Evolutionary conservation across 768 basidiomycete genomes (phyloP).

Genomic region (Termitomyces eurrhizus): DNA sequence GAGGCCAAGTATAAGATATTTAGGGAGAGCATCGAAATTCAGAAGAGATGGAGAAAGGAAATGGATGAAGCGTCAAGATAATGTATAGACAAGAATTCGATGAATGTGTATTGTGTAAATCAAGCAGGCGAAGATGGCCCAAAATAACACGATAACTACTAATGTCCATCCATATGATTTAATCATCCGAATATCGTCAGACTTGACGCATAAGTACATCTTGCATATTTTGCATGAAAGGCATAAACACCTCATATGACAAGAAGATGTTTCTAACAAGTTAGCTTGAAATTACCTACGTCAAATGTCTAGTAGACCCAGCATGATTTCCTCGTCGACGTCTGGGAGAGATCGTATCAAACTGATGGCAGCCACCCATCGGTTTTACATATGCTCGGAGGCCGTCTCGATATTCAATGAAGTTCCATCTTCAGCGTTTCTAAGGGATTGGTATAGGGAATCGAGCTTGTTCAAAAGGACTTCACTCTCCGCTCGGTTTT

Average conservation of each 20-base stretch:
- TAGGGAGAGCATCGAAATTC: conserved; percentile 81
- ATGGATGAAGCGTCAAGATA: conserved; percentile 54
- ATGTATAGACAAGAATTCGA: not conserved
- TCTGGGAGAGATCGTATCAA: not conserved
- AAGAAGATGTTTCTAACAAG: not conserved
- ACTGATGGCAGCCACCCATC: not conserved
- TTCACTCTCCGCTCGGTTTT: conserved; percentile 41
- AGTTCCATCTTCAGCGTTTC: conserved; percentile 19
- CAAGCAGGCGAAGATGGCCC: not conserved
- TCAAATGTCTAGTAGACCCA: not conserved
- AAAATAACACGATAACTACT: not conserved
- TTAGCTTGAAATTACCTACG: not conserved
- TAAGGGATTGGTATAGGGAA: conserved; percentile 38
- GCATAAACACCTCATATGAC: not conserved
- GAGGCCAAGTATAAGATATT: conserved; percentile 95
- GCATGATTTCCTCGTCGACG: not conserved
- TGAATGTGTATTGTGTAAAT: not conserved
- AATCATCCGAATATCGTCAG: not conserved
- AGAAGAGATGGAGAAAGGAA: conserved; percentile 80
- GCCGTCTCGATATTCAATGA: conserved; percentile 12
- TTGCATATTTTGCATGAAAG: not conserved
- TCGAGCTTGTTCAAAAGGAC: conserved; percentile 56
- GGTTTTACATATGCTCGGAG: conserved; percentile 11
- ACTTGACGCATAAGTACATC: not conserved
- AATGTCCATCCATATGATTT: not conserved